Evolutionary conservation across 495 filamentous ascomycete genomes (phyloP), one percentile per base, ranked within the genome.

Genomic region (Rhypophila decipiens): DNA sequence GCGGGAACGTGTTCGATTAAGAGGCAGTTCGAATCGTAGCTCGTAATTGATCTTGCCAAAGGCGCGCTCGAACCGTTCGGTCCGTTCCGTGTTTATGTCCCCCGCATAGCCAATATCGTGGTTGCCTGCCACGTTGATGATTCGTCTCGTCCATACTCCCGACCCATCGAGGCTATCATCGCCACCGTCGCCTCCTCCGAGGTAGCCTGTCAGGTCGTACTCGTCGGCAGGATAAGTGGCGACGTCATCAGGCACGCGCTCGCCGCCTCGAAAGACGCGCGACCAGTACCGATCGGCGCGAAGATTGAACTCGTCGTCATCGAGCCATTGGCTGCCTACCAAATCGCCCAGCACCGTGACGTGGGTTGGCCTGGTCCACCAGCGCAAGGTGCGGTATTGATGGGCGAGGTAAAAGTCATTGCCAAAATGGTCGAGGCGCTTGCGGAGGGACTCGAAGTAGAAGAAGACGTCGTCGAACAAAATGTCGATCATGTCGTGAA

Each of bases 41-140:
- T 90, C 87, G 79, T 93, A 97, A 62, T 96, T 93, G 18, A 83
- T 75, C 45, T 78, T 85, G 21, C 93, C 93, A 60, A 96, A 98
- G 13, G 76, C 77, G 8, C 71, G 62, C 68, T 93, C 87, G 61
- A 95, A 98, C 7, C 93, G 76, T 24, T 79, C 70, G 35, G 94
- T 75, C 10, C 88, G 78, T 23, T 79, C 69, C 27, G 71, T 63
- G 44, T 81, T 86, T 47, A 95, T 74, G 64, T 98, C 93, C 0
- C 93, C 93, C 0, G 91, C 87, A 57, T 98, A 98, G 22, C 93
- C 93, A 44, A 97, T 82, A 63, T 98, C 93, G 57, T 98, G 93
- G 61, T 98, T 98, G 0, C 93, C 93, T 0, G 83, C 87, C 10
- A 96, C 75, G 51, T 93, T 90, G 60, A 97, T 91, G 46, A 97